Evolutionary conservation across 2,329 filamentous ascomycete genomes (phyloP), one percentile per base, ranked within the genome.

Genomic region (Calonectria multiphialidica): DNA sequence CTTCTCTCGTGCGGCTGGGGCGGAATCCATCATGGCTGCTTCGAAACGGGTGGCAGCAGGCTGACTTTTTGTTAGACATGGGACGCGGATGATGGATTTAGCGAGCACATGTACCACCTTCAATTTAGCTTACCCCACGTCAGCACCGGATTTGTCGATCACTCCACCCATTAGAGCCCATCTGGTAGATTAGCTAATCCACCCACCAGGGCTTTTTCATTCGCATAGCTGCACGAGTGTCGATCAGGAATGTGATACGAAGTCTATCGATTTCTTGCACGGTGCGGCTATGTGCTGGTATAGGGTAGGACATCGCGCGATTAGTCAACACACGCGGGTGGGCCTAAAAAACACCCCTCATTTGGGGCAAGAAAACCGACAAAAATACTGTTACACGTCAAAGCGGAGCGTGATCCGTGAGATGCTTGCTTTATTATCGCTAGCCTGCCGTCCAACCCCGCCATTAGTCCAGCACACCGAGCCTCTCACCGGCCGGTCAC

Each of bases 401-500:
- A 10, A n/a, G 10, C 44, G n/a, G 9, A 23, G 12, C 13, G 5
- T 23, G 12, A 5, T 8, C 10, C 2, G 44, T 23, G 9, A 23
- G 4, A 8, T 47, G n/a, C 44, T 12, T 23, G 44, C n/a, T 23
- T 47, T 23, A 47, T 47, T 47, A 45, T 45, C 9, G 5, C 6
- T 18, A 18, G n/a, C 9, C 21, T 10, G 44, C 21, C 44, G 10
- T 13, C 9, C 9, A n/a, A 47, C 44, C 44, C 44, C 44, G 44
- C 44, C 44, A 47, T 47, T 25, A 40, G 6, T 25, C 7, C 2
- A 25, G 53, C 68, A 57, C 53, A 70, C 73, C 75, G 75, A 78
- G 44, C 64, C 42, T 75, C 42, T 75, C 42, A 75, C 74, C 78
- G 72, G 71, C 74, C 78, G 72, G 71, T 75, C 77, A 81, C 77